Evolutionary conservation across 2,329 filamentous ascomycete species (phyloP), one percentile per base, ranked within the genome.

Genomic region (Xylaria multiplex): DNA sequence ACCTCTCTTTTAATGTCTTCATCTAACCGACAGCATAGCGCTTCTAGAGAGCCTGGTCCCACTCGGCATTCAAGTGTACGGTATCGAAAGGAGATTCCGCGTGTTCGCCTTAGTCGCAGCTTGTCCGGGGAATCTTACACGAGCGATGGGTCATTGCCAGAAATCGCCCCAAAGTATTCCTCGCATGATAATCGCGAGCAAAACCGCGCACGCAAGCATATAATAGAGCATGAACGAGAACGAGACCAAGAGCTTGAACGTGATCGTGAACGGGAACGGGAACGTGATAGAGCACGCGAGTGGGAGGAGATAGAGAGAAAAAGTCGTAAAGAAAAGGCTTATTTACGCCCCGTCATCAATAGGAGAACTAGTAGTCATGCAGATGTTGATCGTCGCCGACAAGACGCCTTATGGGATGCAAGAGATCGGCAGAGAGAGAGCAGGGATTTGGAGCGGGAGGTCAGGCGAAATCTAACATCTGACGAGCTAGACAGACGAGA

Each of bases 341-440:
- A 76, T 68, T 58, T 77, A 32, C 72, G 74, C 8, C 75, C 76
- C 13, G 56, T 58, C 6, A 32, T 69, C 30, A 69, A 64, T n/a
- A 71, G 74, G 46, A 70, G 76, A 57, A 72, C 75, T 2, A 77
- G 75, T 53, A 77, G 76, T 53, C 75, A 77, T 35, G 68, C 73
- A 3, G 76, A 77, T 56, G 52, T 71, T 11, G 76, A 75, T 30
- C 66, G 74, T 37, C 69, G 72, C 22, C 62, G 62, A n/a, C 69
- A 72, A 54, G 74, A 76, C 9, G 65, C 60, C 16, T 37, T 63
- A 7, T 75, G 73, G 72, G 75, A 76, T 57, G 59, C 66, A 9
- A 70, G 72, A 37, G 72, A 74, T 37, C 63, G 73, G 40, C 69
- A 67, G 16, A 70, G 72, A 35, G 71, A 70, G 16, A 68, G 71